Conservation (phyloP, 805 yeast genomes). For the Yamadazyma tumulicola region DNA sequence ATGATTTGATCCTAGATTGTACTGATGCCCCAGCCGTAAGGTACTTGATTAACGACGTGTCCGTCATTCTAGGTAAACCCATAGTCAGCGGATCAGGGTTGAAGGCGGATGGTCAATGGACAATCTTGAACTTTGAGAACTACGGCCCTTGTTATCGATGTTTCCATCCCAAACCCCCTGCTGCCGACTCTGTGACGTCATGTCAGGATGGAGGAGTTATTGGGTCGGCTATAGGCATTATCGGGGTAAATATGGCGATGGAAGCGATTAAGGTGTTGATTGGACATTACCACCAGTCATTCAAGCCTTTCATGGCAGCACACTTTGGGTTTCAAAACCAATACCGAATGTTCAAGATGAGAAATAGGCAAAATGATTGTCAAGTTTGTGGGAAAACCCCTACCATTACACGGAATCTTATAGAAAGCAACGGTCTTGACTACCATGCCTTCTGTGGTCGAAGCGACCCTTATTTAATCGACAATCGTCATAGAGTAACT, state of each 20-base stretch:
- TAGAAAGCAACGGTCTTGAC: constrained; percentile 49
- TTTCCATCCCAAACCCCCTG: constrained; percentile 86
- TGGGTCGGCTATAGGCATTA: constrained; percentile 93
- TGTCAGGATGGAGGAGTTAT: constrained; percentile 85
- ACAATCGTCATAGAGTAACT: constrained; percentile 43
- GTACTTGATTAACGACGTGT: constrained; percentile 81
- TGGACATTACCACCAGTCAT: constrained; percentile 48
- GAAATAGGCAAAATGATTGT: constrained; percentile 62
- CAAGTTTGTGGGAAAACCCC: constrained; percentile 59
- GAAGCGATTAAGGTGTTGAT: constrained; percentile 78
- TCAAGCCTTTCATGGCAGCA: constrained; percentile 65
- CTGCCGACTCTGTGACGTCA: constrained; percentile 73
- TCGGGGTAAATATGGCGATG: constrained; percentile 85
- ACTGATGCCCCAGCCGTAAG: constrained; percentile 90
- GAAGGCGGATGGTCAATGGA: constrained; percentile 85
- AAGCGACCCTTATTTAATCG: constrained; percentile 43
- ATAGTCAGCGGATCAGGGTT: constrained; percentile 91
- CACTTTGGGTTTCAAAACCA: constrained; percentile 71
- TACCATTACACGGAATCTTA: constrained; percentile 42
- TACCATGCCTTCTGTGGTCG: constrained; percentile 77
- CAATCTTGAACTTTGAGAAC: constrained; percentile 61
- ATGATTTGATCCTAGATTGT: constrained; percentile 84
- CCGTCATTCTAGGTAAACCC: constrained; percentile 64
- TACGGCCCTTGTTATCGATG: constrained; percentile 93
- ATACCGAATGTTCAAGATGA: constrained; percentile 73